Evolutionary conservation across 345 rosid genomes (phyloP), one percentile per base, ranked within the genome.

Genomic region (Populus ilicifolia): DNA sequence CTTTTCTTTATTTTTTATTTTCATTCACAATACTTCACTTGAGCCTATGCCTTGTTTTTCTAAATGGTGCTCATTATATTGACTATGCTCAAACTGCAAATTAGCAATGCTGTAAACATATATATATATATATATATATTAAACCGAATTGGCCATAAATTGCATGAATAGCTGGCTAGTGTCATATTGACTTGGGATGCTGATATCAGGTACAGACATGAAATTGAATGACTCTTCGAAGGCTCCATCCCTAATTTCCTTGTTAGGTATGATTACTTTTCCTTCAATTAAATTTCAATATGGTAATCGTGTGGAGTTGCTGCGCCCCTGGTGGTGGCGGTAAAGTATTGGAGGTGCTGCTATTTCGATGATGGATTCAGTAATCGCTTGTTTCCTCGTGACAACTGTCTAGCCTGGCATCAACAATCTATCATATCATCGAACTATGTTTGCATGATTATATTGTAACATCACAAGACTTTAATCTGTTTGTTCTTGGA

Each of bases 201-300:
- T 73, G 52, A 78, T 83, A 81, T 65, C 88, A 89, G 98, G 92
- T 78, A 44, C 87, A 25, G 89, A 88, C 83, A 74, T 84, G 84
- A 89, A 81, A 84, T 38, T 89, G 70, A 87, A 89, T 43, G 94
- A 85, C 80, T 85, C 88, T 81, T 85, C 94, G 63, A 89, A 88
- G 78, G 83, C 90, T 35, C 97, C 99, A 1, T 92, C 99, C 33
- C 80, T 95, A 74, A 84, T 92, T 72, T 87, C 99, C 77, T 90
- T 95, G 86, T 84, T 93, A 87, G 97, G 98, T 95, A 92, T 20
- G 82, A 70, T 25, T 65, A 17, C 8, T 56, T 56, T 50, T 11
- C 70, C 38, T 61, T 48, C 61, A 43, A 59, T 56, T 23, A 9
- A 68, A 70, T 43, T 69, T 27, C 17, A 62, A 64, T 76, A 59